Percentiles rank a stretch among this genome's conserved stretches.
Evolutionary conservation across 163 green algal species (phyloP).

Genomic region (Scenedesmus sp.): DNA sequence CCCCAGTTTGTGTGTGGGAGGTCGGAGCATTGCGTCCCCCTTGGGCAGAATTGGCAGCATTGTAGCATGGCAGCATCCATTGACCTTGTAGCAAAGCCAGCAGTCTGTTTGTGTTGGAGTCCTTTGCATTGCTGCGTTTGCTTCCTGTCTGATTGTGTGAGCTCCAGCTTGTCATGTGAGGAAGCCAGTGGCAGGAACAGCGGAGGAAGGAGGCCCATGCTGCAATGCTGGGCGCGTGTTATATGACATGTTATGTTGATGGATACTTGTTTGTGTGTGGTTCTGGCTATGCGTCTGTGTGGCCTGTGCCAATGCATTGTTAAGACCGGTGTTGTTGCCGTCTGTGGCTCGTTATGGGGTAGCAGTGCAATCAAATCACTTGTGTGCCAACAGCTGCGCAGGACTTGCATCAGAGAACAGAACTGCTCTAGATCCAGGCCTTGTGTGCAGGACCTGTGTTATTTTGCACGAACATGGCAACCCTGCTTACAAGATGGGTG

Average conservation of each 20-base stretch:
- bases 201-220: neutral
- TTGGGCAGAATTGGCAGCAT: too few relatives aligned
- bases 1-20: too few relatives aligned
- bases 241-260: neutral
- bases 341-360: neutral
- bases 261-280: neutral
- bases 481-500: neutral
- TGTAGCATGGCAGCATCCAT: neutral
- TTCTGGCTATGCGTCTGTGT: neutral
- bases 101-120: neutral
- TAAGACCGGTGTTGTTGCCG: neutral
- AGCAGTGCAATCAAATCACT: neutral
- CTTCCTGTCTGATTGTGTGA: neutral
- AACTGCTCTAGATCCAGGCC: too few relatives aligned
- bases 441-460: too few relatives aligned
- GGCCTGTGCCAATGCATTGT: neutral
- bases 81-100: neutral
- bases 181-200: neutral
- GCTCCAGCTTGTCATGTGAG: neutral
- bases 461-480: neutral
- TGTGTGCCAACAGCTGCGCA: neutral
- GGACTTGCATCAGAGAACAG: too few relatives aligned
- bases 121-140: neutral
- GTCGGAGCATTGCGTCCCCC: too few relatives aligned
- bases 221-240: neutral